Evolutionary conservation across 1,284 basidiomycete genomes (phyloP).

Genomic region (Moesziomyces globuligerus): DNA sequence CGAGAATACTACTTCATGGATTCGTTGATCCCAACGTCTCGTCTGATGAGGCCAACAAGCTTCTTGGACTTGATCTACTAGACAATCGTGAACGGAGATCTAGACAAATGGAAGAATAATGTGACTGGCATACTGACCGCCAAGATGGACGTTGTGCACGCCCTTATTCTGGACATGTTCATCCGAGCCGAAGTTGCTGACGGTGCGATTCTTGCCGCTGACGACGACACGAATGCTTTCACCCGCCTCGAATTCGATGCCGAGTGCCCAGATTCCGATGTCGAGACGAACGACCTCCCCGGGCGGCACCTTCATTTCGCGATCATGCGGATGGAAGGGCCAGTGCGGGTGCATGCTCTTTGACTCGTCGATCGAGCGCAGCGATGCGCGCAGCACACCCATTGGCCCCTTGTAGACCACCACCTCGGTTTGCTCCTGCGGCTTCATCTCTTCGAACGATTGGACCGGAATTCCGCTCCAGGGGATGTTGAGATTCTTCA

Average conservation of each 20-base stretch:
- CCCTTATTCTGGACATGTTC: slow-evolving; percentile 7
- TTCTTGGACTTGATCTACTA: too few relatives aligned
- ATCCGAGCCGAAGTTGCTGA: background rate
- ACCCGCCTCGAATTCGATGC: slow-evolving; percentile 5
- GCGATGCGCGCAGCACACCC: slow-evolving; percentile 10
- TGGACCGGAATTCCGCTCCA: slow-evolving; percentile 3
- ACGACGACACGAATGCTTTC: slow-evolving; percentile 7
- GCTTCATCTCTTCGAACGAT: slow-evolving; percentile 6
- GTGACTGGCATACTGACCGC: slow-evolving; percentile 1
- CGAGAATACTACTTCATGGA: too few relatives aligned
- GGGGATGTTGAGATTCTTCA: slow-evolving; percentile 6
- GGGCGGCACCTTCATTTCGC: slow-evolving; percentile 1
- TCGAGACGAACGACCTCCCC: slow-evolving; percentile 5
- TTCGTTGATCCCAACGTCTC: background rate
- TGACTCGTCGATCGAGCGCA: slow-evolving; percentile 5
- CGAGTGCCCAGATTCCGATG: slow-evolving; percentile 6
- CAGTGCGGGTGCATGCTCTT: slow-evolving; percentile 3
- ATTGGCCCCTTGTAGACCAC: slow-evolving; percentile 4
- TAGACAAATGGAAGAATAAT: slow-evolving; percentile 7
- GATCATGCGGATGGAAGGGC: slow-evolving; percentile 13
- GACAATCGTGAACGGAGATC: too few relatives aligned
- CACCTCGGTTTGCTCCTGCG: slow-evolving; percentile 3
- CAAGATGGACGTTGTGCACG: slow-evolving; percentile 3
- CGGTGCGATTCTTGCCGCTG: background rate
- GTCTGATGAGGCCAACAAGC: too few relatives aligned